A percentile compares a stretch with the other conserved stretches of the same genome.
phyloP scores from a whole-genome alignment of 176 grass and related monocot genomes.

The Aegilops umbellulata region DNA sequence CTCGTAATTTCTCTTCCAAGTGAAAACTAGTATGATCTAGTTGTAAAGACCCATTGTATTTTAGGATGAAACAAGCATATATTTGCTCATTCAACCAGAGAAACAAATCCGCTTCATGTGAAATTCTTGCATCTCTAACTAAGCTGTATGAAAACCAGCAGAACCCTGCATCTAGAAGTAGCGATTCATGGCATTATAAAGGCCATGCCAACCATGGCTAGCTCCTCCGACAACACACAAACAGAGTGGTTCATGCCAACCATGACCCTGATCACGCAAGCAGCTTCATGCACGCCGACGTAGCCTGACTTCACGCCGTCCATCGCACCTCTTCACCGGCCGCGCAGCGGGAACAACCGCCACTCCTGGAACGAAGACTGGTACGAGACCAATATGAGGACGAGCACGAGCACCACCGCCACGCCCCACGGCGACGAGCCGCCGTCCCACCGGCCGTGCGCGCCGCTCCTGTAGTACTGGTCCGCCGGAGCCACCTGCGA shows the following conservation, averaged over 20 bases:
- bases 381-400: slow-evolving; percentile 73
- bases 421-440: slow-evolving; percentile 79
- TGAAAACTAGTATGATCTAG: too few relatives aligned
- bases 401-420: slow-evolving; percentile 57
- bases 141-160: background rate
- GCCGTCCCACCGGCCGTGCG: slow-evolving; percentile 22
- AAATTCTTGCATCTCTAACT: background rate
- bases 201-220: too few relatives aligned
- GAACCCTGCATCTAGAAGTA: background rate
- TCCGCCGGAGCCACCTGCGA: slow-evolving; percentile 25
- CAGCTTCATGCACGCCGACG: background rate
- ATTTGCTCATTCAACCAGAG: background rate
- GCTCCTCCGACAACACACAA: background rate
- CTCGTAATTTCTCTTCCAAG: too few relatives aligned
- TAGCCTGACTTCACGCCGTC: background rate
- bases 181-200: background rate
- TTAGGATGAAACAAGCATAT: background rate
- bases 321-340: slow-evolving; percentile 23
- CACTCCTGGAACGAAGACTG: slow-evolving; percentile 66
- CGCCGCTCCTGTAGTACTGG: background rate
- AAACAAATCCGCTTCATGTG: too few relatives aligned
- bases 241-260: background rate
- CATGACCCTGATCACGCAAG: background rate
- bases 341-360: slow-evolving; percentile 69
- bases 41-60: too few relatives aligned